These are phyloP conservation scores for Nepenthes alata DNA, from an alignment of 179 eudicot genomes.

Conservation along the genomic window DNA sequence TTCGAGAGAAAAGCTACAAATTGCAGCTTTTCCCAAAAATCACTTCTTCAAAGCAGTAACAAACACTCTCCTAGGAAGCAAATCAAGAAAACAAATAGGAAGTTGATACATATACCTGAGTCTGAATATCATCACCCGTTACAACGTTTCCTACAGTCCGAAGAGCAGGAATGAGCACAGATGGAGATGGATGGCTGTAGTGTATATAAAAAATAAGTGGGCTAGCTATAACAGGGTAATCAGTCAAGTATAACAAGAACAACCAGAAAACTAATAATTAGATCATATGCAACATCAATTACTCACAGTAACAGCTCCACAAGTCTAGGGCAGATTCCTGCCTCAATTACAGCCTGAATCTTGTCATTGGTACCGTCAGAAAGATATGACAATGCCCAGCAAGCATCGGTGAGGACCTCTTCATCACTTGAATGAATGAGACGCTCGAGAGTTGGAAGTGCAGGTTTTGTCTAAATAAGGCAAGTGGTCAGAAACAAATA, in stretches of 20 bases:
- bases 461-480: constrained; percentile 34
- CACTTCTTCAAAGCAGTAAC: background rate
- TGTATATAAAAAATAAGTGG: background rate
- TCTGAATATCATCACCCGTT: constrained; percentile 74
- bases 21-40: background rate
- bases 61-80: background rate
- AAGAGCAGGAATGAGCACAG: constrained; percentile 70
- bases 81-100: background rate
- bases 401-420: constrained; percentile 69
- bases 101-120: constrained; percentile 35
- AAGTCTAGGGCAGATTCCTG: constrained; percentile 56
- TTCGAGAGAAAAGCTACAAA: too few relatives aligned
- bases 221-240: background rate
- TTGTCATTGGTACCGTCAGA: constrained; percentile 78
- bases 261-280: background rate
- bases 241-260: background rate
- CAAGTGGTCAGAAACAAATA: background rate
- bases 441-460: constrained; percentile 54
- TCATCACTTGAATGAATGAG: constrained; percentile 64
- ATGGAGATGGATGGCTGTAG: constrained; percentile 51
- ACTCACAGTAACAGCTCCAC: constrained; percentile 63
- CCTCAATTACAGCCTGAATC: constrained; percentile 68
- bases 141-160: constrained; percentile 82
- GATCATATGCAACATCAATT: background rate
- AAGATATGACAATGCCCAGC: constrained; percentile 83